Evolutionary conservation across 2,329 filamentous ascomycete species (phyloP).

Genomic region (Exophiala xenobiotica): DNA sequence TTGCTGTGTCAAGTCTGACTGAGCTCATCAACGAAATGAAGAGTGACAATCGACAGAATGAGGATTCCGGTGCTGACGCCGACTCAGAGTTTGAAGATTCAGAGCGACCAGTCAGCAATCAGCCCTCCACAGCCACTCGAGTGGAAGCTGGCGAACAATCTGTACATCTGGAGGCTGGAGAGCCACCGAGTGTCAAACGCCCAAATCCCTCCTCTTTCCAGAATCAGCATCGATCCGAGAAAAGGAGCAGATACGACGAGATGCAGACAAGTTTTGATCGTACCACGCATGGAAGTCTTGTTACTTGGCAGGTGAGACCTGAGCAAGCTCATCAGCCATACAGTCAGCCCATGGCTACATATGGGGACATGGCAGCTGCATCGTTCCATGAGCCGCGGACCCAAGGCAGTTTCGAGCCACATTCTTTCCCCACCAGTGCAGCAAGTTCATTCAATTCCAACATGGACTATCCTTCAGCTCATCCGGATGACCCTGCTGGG

Average conservation of each 20-base stretch:
- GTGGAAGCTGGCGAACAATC: neutral
- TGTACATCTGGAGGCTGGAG: too few relatives aligned
- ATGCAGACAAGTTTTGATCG: neutral
- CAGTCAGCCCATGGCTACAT: constrained; percentile 10
- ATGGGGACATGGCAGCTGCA: constrained; percentile 7
- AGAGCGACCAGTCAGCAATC: neutral
- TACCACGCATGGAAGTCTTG: neutral
- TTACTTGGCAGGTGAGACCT: constrained; percentile 5
- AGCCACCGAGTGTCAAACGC: too few relatives aligned
- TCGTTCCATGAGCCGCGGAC: constrained; percentile 11
- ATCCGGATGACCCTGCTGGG: neutral
- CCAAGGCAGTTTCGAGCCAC: constrained; percentile 11
- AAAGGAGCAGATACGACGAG: constrained; percentile 5
- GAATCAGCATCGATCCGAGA: constrained; percentile 4
- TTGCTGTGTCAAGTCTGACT: constrained; percentile 6
- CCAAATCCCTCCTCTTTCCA: constrained; percentile 1
- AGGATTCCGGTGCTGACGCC: neutral
- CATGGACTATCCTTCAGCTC: constrained; percentile 6
- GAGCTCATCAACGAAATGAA: constrained; percentile 10
- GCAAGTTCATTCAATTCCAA: constrained; percentile 12
- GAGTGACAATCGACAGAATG: neutral
- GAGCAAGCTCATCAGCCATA: constrained; percentile 7
- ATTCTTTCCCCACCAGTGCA: constrained; percentile 9
- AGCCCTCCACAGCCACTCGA: neutral
- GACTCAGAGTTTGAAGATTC: neutral